Evolutionary conservation across 2,329 filamentous ascomycete genomes (phyloP).

Genomic region (Apiospora arundinis): DNA sequence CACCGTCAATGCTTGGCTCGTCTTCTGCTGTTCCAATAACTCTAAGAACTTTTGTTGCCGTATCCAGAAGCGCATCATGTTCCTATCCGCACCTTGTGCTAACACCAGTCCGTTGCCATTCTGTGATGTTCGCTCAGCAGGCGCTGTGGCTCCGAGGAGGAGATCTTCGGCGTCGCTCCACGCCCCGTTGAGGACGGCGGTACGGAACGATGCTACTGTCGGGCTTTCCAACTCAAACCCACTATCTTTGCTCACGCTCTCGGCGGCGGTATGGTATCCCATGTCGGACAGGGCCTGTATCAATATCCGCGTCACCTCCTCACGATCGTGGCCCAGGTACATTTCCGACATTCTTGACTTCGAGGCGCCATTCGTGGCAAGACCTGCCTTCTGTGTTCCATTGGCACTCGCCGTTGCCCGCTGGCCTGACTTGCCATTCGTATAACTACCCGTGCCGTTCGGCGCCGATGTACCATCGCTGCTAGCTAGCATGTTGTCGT

Average conservation of each 20-base stretch:
- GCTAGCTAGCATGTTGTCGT: constrained; percentile 68
- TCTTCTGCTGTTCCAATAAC: constrained; percentile 78
- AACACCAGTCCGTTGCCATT: constrained; percentile 71
- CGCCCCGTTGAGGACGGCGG: constrained; percentile 77
- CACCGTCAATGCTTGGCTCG: constrained; percentile 77
- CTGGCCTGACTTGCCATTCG: constrained; percentile 62
- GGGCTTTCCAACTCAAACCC: constrained; percentile 86
- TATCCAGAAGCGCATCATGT: constrained; percentile 85
- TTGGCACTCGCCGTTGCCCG: constrained; percentile 52
- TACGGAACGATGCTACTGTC: constrained; percentile 84
- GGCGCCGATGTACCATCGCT: constrained; percentile 54
- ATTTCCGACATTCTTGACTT: constrained; percentile 38
- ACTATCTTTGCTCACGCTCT: constrained; percentile 78
- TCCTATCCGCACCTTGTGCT: constrained; percentile 74
- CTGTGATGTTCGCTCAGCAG: constrained; percentile 40
- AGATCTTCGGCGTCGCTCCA: constrained; percentile 88
- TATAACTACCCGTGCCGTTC: constrained; percentile 61
- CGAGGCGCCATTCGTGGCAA: constrained; percentile 62
- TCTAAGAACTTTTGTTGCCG: constrained; percentile 96
- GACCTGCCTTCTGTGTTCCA: constrained; percentile 52
- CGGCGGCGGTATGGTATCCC: constrained; percentile 81
- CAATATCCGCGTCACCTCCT: constrained; percentile 90
- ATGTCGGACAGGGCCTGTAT: constrained; percentile 91
- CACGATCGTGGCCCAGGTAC: constrained; percentile 87
- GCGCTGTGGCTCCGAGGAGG: constrained; percentile 62